These are phyloP conservation scores for Tylopilus vinaceipallidus DNA, from an alignment of 768 basidiomycete species.

Conservation along the genomic window DNA sequence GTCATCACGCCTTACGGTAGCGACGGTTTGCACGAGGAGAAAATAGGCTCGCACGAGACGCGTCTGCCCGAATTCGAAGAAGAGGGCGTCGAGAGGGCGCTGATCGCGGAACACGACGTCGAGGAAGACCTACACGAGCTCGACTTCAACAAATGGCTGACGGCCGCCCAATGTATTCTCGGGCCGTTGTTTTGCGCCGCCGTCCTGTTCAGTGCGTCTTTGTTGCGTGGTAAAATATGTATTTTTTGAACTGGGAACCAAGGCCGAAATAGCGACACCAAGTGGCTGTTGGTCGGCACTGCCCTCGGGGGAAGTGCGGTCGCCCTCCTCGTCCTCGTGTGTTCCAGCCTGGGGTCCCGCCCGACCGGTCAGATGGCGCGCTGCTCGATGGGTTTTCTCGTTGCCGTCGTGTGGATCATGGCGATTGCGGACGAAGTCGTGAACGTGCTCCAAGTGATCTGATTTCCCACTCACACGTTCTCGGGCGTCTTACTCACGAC, in stretches of 20 bases:
- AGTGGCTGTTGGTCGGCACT: constrained; percentile 54
- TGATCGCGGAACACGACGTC: constrained; percentile 74
- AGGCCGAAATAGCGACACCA: constrained; percentile 39
- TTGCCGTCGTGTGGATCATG: constrained; percentile 97
- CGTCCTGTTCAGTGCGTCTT: constrained; percentile 73
- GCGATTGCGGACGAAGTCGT: constrained; percentile 97
- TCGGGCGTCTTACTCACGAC: neutral
- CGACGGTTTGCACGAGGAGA: constrained; percentile 20
- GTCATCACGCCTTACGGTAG: constrained; percentile 61
- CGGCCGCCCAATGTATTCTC: constrained; percentile 76
- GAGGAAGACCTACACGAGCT: constrained; percentile 67
- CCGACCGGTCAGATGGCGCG: constrained; percentile 61
- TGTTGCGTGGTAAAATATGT: neutral
- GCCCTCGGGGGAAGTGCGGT: constrained; percentile 52
- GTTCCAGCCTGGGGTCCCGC: constrained; percentile 58
- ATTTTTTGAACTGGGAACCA: neutral
- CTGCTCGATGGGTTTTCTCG: constrained; percentile 88
- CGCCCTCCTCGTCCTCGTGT: constrained; percentile 55
- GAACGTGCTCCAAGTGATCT: constrained; percentile 79
- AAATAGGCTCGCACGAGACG: constrained; percentile 35
- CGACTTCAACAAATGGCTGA: constrained; percentile 77
- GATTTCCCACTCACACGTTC: neutral
- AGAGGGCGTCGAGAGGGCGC: constrained; percentile 63
- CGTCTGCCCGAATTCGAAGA: constrained; percentile 71
- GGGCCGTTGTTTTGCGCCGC: constrained; percentile 77